These are phyloP conservation scores for Agarophyton chilense DNA, from an alignment of 23 red algal species.

Conservation along the genomic window DNA sequence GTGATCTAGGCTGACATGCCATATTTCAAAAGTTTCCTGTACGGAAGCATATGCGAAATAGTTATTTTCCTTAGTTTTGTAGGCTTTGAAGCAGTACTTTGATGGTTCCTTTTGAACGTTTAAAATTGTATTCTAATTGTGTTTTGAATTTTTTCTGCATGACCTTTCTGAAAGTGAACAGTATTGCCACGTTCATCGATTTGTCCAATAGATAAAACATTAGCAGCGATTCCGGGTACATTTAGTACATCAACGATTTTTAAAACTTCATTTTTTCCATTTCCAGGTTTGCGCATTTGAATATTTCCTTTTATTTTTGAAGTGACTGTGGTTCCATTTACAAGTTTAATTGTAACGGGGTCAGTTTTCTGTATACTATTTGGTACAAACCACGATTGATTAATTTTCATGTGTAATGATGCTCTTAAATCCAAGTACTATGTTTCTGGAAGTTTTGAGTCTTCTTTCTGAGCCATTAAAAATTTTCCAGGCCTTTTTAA, in stretches of 20 bases:
- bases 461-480: neutral
- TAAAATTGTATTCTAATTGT: too few relatives aligned
- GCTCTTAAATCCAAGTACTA: conserved; percentile 14
- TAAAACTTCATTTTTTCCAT: neutral
- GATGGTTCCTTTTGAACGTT: too few relatives aligned
- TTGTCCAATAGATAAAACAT: too few relatives aligned
- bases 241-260: too few relatives aligned
- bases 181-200: too few relatives aligned
- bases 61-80: neutral
- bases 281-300: neutral
- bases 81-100: neutral
- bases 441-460: too few relatives aligned
- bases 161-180: too few relatives aligned
- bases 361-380: neutral
- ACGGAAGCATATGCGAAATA: neutral
- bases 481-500: neutral
- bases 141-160: too few relatives aligned
- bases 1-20: neutral
- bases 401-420: neutral
- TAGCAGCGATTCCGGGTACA: too few relatives aligned
- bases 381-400: neutral
- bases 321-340: neutral
- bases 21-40: too few relatives aligned
- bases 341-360: neutral
- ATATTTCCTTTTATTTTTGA: neutral